Percentiles rank a stretch among this genome's conserved stretches.
phyloP scores from a whole-genome alignment of 495 filamentous ascomycete species.

The Neurospora sp. region DNA sequence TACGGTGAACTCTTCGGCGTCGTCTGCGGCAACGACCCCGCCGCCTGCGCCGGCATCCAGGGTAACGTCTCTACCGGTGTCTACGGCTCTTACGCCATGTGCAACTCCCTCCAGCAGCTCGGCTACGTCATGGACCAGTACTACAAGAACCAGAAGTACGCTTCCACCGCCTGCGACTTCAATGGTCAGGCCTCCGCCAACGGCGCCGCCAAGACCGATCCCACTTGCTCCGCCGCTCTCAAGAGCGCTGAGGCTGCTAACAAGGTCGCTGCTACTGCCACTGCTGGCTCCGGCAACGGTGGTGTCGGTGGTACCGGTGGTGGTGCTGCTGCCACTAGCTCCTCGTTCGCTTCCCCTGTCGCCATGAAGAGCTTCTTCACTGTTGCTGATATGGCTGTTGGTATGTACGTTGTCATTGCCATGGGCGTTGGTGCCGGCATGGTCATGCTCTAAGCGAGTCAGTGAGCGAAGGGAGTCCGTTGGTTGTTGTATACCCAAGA shows the following conservation, averaged over 20 bases:
- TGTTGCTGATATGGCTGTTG: slow-evolving; percentile 54
- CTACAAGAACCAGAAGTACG: slow-evolving; percentile 53
- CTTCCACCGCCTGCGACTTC: slow-evolving; percentile 64
- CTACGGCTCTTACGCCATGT: slow-evolving; percentile 91
- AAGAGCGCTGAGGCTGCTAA: slow-evolving; percentile 28
- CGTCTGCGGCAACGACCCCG: slow-evolving; percentile 52
- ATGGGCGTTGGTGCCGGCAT: slow-evolving; percentile 61
- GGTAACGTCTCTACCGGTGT: slow-evolving; percentile 59
- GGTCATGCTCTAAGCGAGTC: slow-evolving; percentile 55
- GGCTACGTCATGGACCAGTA: slow-evolving; percentile 74
- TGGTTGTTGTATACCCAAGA: background rate
- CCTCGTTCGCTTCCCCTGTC: slow-evolving; percentile 22
- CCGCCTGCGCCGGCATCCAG: slow-evolving; percentile 57
- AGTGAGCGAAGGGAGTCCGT: background rate
- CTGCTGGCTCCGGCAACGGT: slow-evolving; percentile 33
- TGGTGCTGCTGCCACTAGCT: slow-evolving; percentile 25
- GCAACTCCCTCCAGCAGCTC: slow-evolving; percentile 64
- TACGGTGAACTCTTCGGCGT: slow-evolving; percentile 59
- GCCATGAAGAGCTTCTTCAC: slow-evolving; percentile 46
- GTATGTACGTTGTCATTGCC: slow-evolving; percentile 59
- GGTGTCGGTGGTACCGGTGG: slow-evolving; percentile 11
- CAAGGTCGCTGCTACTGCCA: slow-evolving; percentile 32
- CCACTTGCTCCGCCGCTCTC: slow-evolving; percentile 8
- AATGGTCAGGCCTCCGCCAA: slow-evolving; percentile 26
- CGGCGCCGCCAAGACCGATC: slow-evolving; percentile 2